Evolutionary conservation across 1,284 basidiomycete genomes (phyloP).

Genomic region (Ceratobasidium sp.): DNA sequence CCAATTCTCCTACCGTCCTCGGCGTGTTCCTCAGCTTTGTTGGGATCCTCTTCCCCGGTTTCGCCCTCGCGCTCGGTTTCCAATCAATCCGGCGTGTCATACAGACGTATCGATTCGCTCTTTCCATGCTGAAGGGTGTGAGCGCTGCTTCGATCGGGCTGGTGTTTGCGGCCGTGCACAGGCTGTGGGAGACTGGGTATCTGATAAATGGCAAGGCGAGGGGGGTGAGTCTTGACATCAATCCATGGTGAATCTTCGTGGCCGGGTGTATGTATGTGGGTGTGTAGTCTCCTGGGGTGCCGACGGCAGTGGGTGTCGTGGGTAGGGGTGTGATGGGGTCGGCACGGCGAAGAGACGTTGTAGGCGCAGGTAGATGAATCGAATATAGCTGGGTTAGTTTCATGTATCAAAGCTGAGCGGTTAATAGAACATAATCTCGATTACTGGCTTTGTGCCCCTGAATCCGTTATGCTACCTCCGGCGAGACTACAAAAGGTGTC

Average conservation of each 20-base stretch:
- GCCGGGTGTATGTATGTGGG: slow-evolving; percentile 55
- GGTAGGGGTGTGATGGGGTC: slow-evolving; percentile 59
- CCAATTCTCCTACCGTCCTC: slow-evolving; percentile 55
- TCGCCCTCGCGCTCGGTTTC: slow-evolving; percentile 66
- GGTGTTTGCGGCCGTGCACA: slow-evolving; percentile 69
- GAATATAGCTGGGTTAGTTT: too few species aligned
- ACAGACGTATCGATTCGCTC: slow-evolving; percentile 59
- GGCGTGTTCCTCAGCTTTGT: slow-evolving; percentile 66
- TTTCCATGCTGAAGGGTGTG: slow-evolving; percentile 64
- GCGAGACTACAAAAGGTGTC: too few species aligned
- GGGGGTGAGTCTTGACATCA: slow-evolving; percentile 58
- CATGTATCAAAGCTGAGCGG: too few species aligned
- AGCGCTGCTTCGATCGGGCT: slow-evolving; percentile 70
- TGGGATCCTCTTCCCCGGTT: slow-evolving; percentile 66
- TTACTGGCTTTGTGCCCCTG: too few species aligned
- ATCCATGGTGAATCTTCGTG: slow-evolving; percentile 63
- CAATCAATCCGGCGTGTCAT: slow-evolving; percentile 65
- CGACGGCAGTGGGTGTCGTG: slow-evolving; percentile 58
- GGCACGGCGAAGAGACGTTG: slow-evolving; percentile 61
- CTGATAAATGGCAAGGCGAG: slow-evolving; percentile 48
- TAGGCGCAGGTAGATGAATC: too few species aligned
- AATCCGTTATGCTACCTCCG: too few species aligned
- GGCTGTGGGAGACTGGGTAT: slow-evolving; percentile 60
- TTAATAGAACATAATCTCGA: too few species aligned
- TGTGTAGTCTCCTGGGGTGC: slow-evolving; percentile 56